Conservation (phyloP, 768 basidiomycete genomes). For the Mycena galericulata region DNA sequence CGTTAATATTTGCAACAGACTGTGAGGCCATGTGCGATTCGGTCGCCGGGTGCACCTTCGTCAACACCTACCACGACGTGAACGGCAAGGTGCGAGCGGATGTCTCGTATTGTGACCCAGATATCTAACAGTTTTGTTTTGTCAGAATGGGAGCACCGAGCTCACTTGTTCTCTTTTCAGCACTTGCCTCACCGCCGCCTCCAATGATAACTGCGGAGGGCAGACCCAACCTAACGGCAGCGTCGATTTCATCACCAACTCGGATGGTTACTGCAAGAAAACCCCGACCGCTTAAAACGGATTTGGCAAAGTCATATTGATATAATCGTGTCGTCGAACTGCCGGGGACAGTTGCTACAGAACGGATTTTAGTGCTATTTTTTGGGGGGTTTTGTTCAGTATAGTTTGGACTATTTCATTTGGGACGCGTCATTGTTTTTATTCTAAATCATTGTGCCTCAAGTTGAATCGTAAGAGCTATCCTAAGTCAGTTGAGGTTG, state of each 20-base stretch:
- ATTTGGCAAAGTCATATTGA: too few species aligned
- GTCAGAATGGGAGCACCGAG: constrained; percentile 48
- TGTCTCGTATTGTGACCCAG: background rate
- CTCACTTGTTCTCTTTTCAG: constrained; percentile 51
- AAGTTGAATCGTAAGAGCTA: too few species aligned
- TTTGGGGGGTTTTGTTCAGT: too few species aligned
- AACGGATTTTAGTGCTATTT: background rate
- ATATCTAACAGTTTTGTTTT: background rate
- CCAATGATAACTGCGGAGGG: constrained; percentile 48
- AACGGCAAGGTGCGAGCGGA: constrained; percentile 47
- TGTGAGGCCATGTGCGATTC: constrained; percentile 48
- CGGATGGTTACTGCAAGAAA: constrained; percentile 48
- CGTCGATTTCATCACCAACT: constrained; percentile 45
- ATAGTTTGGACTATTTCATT: too few species aligned
- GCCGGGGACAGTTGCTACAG: background rate
- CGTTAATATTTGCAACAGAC: constrained; percentile 33
- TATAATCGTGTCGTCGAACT: background rate
- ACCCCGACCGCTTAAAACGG: constrained; percentile 18
- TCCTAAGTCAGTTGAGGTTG: too few species aligned
- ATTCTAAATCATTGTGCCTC: too few species aligned
- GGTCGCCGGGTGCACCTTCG: constrained; percentile 46
- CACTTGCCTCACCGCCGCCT: constrained; percentile 42
- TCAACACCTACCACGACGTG: constrained; percentile 51
- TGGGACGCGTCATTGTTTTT: too few species aligned
- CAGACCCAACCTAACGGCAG: constrained; percentile 49